Conservation (phyloP, 257 asterid genomes). For the Solanum phureja region DNA sequence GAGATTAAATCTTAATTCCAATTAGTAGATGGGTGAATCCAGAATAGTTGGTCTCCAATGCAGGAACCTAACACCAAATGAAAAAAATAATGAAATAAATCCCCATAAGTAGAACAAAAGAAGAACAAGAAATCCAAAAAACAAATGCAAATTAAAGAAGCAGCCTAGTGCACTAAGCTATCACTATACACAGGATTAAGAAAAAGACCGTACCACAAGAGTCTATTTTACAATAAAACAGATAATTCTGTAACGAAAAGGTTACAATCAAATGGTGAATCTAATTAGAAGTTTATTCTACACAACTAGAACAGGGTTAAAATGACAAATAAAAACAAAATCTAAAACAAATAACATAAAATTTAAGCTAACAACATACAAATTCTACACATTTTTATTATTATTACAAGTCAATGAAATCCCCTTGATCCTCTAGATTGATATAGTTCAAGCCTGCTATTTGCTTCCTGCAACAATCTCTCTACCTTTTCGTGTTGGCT, state of each 20-base stretch:
- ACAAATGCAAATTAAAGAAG: background rate
- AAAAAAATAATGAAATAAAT: too few species aligned
- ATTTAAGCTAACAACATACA: background rate
- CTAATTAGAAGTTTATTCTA: background rate
- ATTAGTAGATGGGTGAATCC: too few species aligned
- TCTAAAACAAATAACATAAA: background rate
- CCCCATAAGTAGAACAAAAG: too few species aligned
- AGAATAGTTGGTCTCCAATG: too few species aligned
- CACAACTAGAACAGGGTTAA: background rate
- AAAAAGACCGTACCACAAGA: background rate
- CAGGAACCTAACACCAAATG: too few species aligned
- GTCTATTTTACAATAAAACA: background rate
- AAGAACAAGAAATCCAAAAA: too few species aligned
- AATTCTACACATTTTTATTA: background rate
- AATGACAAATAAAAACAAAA: background rate
- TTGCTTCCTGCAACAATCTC: constrained; percentile 39
- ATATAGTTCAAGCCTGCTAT: constrained; percentile 54
- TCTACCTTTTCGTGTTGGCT: constrained; percentile 37
- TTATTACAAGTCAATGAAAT: constrained; percentile 20
- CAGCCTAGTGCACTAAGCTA: background rate
- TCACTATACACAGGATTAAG: rapidly evolving
- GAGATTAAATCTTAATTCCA: background rate
- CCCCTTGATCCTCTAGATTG: constrained; percentile 56
- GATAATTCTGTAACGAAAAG: background rate
- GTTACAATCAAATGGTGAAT: background rate